Percentiles rank a stretch among this genome's conserved stretches.
phyloP scores from a whole-genome alignment of 2,329 filamentous ascomycete species.

The Apiospora arundinis region DNA sequence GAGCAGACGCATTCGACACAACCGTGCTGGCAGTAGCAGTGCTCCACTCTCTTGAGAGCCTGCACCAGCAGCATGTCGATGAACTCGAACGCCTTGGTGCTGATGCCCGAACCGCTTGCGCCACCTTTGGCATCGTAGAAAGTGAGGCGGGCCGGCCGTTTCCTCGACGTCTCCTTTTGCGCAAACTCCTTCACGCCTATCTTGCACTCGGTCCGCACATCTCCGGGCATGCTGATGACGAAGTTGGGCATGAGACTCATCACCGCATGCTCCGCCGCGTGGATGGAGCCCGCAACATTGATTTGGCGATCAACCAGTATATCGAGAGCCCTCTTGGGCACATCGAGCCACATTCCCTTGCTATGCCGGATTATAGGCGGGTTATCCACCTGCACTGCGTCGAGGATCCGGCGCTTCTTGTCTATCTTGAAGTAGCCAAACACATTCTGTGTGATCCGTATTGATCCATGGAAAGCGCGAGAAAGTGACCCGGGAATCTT shows the following conservation, averaged over 20 bases:
- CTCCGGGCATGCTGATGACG: conserved; percentile 86
- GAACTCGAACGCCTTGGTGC: conserved; percentile 92
- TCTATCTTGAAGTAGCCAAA: conserved; percentile 99
- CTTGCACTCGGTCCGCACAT: conserved; percentile 95
- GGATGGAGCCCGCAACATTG: conserved; percentile 87
- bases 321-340: conserved; percentile 79
- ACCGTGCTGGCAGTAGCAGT: conserved; percentile 78
- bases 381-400: conserved; percentile 92
- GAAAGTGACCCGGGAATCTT: conserved; percentile 67
- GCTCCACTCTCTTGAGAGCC: conserved; percentile 77
- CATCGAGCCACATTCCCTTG: conserved; percentile 95
- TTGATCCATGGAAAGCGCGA: conserved; percentile 82
- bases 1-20: conserved; percentile 91
- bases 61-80: conserved; percentile 78
- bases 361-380: conserved; percentile 84
- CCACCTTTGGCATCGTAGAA: conserved; percentile 97
- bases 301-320: conserved; percentile 76
- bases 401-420: conserved; percentile 80
- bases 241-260: conserved; percentile 89
- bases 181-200: conserved; percentile 86
- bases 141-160: conserved; percentile 85
- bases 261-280: conserved; percentile 92
- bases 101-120: conserved; percentile 81
- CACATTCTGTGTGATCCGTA: conserved; percentile 86
- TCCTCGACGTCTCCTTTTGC: conserved; percentile 70